Evolutionary conservation across 2,329 filamentous ascomycete species (phyloP).

Genomic region (Sordariomycetes sp.): DNA sequence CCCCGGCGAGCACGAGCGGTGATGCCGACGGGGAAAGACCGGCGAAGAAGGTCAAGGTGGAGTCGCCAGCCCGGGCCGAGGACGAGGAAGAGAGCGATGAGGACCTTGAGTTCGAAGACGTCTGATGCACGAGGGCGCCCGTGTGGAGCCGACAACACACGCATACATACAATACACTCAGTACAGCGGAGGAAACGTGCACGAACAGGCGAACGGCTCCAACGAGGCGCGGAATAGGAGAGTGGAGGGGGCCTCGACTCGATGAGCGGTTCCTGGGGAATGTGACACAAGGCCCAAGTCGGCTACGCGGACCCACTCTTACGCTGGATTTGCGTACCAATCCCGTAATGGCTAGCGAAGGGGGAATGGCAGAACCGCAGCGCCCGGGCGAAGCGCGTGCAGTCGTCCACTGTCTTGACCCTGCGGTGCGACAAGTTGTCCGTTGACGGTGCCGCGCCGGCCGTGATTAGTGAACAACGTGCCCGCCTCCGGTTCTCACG

Average conservation of each 20-base stretch:
- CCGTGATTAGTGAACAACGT: neutral
- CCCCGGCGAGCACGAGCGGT: neutral
- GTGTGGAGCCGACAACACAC: neutral
- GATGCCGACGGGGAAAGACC: slow-evolving; percentile 21
- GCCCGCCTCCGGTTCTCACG: neutral
- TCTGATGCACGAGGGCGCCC: slow-evolving; percentile 18
- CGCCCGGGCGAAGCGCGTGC: neutral
- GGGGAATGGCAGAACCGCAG: neutral
- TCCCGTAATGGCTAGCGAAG: neutral
- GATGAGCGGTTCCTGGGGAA: neutral
- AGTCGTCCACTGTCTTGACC: neutral
- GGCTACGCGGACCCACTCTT: neutral
- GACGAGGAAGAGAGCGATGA: slow-evolving; percentile 41
- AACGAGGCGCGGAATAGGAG: no score
- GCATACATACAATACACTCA: no score
- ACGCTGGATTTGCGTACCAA: neutral
- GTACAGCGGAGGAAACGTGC: no score
- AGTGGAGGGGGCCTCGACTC: no score
- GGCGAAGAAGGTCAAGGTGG: slow-evolving; percentile 52
- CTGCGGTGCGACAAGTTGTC: neutral
- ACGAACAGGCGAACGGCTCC: no score
- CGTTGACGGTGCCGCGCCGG: neutral
- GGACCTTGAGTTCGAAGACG: slow-evolving; percentile 49
- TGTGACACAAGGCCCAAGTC: neutral
- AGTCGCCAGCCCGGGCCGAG: slow-evolving; percentile 27